These are phyloP conservation scores for Pneumocystis carinii DNA, from an alignment of 1,139 yeast species.

Conservation along the genomic window DNA sequence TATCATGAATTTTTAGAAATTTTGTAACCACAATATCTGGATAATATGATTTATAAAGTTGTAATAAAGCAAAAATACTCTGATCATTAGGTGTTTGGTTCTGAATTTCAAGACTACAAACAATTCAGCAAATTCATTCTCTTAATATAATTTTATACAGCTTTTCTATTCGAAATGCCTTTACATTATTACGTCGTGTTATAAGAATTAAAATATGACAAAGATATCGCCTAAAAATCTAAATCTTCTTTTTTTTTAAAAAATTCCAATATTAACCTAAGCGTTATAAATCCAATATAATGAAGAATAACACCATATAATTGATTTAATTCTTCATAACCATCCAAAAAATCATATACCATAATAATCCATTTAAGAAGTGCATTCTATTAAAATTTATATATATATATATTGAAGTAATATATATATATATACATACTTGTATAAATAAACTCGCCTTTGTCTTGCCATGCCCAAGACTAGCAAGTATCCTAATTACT, in stretches of 20 bases:
- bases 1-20: slow-evolving; percentile 10
- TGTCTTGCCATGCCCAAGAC: slow-evolving; percentile 11
- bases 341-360: slow-evolving; percentile 7
- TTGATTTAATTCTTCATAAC: slow-evolving; percentile 9
- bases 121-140: neutral
- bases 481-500: slow-evolving; percentile 9
- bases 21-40: slow-evolving; percentile 18
- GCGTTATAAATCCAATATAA: slow-evolving; percentile 29
- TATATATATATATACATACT: neutral
- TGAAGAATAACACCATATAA: slow-evolving; percentile 27
- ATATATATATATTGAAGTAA: no score
- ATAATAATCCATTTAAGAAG: slow-evolving; percentile 12
- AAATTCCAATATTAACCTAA: slow-evolving; percentile 27
- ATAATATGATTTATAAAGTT: slow-evolving; percentile 19
- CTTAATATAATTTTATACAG: slow-evolving; percentile 12
- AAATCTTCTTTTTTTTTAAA: neutral
- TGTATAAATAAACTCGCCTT: slow-evolving; percentile 6
- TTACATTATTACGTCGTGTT: slow-evolving; percentile 22
- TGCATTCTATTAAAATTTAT: neutral
- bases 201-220: slow-evolving; percentile 26
- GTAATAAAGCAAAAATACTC: slow-evolving; percentile 20
- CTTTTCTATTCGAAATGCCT: slow-evolving; percentile 23
- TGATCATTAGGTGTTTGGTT: slow-evolving; percentile 22
- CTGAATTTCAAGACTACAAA: slow-evolving; percentile 18
- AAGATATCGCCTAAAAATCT: slow-evolving; percentile 3